Conservation (phyloP, 768 basidiomycete species). For the Pisolithus marmoratus region DNA sequence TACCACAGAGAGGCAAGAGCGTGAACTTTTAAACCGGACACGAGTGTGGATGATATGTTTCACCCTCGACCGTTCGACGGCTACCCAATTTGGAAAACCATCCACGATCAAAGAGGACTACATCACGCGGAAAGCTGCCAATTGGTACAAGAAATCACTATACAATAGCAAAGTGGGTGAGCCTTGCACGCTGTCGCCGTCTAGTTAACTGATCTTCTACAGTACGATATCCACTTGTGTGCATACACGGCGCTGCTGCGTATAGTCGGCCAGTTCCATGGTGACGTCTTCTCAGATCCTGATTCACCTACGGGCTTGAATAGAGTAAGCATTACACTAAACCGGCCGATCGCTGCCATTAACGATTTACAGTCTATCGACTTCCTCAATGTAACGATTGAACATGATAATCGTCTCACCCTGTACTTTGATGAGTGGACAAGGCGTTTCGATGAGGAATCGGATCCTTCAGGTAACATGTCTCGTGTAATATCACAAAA, state of each 20-base stretch:
- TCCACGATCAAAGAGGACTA: constrained; percentile 84
- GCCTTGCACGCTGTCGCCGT: neutral
- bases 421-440: constrained; percentile 65
- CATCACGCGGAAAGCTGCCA: constrained; percentile 62
- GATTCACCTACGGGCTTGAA: constrained; percentile 63
- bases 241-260: constrained; percentile 65
- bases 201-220: neutral
- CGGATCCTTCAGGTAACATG: constrained; percentile 49
- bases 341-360: neutral
- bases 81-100: constrained; percentile 87
- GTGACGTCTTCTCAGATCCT: constrained; percentile 70
- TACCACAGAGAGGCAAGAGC: constrained; percentile 68
- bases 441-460: constrained; percentile 50
- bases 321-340: constrained; percentile 38
- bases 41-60: constrained; percentile 91
- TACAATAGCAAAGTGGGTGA: constrained; percentile 50
- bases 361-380: constrained; percentile 46
- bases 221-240: constrained; percentile 76
- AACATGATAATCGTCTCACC: constrained; percentile 53
- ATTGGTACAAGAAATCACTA: constrained; percentile 71
- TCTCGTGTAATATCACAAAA: neutral
- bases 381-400: constrained; percentile 58
- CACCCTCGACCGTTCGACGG: constrained; percentile 81
- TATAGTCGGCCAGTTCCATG: constrained; percentile 70
- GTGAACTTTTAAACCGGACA: constrained; percentile 79